Conservation (phyloP, 257 asterid genomes). For the Schizonepeta tenuifolia region DNA sequence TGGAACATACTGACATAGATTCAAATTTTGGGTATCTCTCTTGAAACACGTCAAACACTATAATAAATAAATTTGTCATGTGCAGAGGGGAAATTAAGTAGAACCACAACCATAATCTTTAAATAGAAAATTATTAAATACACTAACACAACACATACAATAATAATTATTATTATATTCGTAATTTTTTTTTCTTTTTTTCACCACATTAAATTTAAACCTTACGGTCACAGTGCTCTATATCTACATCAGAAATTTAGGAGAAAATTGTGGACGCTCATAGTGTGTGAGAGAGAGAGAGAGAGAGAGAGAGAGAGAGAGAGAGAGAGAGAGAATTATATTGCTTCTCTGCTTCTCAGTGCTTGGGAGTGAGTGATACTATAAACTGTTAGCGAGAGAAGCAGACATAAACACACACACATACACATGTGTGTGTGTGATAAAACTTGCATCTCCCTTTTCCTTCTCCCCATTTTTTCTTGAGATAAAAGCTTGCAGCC, state of each 20-base stretch:
- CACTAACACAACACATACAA: no score
- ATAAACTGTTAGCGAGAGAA: constrained; percentile 32
- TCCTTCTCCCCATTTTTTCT: background rate
- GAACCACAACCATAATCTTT: no score
- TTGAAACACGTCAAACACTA: background rate
- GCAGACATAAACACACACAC: constrained; percentile 27
- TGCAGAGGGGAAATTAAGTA: background rate
- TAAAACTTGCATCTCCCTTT: background rate
- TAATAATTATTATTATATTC: no score
- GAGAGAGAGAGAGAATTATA: constrained; percentile 16
- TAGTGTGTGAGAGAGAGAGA: no score
- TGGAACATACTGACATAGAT: background rate
- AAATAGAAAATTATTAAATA: no score
- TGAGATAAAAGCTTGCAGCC: background rate
- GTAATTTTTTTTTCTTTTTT: no score
- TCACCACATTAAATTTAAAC: no score
- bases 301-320: background rate
- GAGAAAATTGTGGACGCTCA: no score
- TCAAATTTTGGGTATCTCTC: background rate
- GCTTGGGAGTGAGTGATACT: constrained; percentile 76
- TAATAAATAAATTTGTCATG: background rate
- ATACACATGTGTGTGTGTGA: background rate
- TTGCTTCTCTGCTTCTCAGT: constrained; percentile 32
- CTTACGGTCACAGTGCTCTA: no score
- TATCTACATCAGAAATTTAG: no score